Base-by-base conservation (phyloP, 306 rosid species). In the Lablab purpureus region DNA sequence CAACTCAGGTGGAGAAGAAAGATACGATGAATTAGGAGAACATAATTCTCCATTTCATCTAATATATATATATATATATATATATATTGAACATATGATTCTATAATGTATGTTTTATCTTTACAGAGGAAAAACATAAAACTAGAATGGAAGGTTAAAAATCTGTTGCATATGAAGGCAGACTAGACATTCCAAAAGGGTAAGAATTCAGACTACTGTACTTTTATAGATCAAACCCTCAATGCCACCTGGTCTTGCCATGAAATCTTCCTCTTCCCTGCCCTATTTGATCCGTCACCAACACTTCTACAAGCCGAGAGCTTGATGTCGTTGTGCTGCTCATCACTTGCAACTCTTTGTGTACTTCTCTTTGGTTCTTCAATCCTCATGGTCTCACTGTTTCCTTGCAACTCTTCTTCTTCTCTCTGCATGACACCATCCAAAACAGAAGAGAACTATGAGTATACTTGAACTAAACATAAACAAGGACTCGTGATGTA, bases 191-290 rank as follows among this genome's bases (percentile, higher is more conserved):
- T 77, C 76, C 81, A 79, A 75, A 52, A 23, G 52, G 52, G 36
- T 10, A 25, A 70, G 63, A 71, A 78, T 36, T 74, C 65, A 32
- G 83, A 67, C 83, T 56, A 66, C 72, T 76, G 27, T 45, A 27
- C 43, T 63, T 67, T 3, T 51, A 78, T 77, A 74, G 41, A 89
- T 95, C 88, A 95, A 83, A 91, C 98, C 92, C 96, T 88, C 63
- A 93, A 88, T 37, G 93, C 98, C 77, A 96, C 96, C 84, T 88
- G 98, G 81, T 96, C 98, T 84, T 93, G 99, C 99, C 99, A 91
- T 64, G 98, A 85, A 80, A 96, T 96, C 94, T 93, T 96, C 85
- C 98, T 91, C 84, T 96, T 96, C 82, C 91, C 91, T 3, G 93
- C 52, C 75, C 97, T 88, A 76, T 68, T 93, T 10, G 99, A 30